Evolutionary conservation across 257 asterid species (phyloP).

Genomic region (Perilla frutescens): DNA sequence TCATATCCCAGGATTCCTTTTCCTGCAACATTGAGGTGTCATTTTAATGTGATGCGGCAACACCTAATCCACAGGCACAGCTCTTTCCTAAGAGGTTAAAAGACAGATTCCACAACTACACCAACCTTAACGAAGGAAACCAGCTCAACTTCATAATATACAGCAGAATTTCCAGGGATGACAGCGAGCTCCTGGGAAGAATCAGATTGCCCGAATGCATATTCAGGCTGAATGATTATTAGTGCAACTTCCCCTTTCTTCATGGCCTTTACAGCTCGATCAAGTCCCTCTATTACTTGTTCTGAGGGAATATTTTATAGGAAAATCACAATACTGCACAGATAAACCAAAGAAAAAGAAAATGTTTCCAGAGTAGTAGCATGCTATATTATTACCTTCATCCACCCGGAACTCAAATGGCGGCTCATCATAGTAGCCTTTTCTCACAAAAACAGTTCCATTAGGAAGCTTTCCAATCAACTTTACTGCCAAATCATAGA

Average conservation of each 20-base stretch:
- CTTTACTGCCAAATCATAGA: constrained; percentile 46
- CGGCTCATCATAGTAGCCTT: constrained; percentile 49
- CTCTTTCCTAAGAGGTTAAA: not conserved
- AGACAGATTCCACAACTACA: not conserved
- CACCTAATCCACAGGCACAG: not conserved
- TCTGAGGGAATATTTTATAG: constrained; percentile 35
- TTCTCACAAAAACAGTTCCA: constrained; percentile 55
- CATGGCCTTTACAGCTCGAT: constrained; percentile 59
- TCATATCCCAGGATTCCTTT: constrained; percentile 74
- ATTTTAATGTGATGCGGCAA: not conserved
- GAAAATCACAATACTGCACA: not conserved
- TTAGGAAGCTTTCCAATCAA: constrained; percentile 55
- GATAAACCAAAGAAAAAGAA: not conserved
- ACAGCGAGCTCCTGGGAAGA: constrained; percentile 55
- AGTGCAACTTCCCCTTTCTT: constrained; percentile 61
- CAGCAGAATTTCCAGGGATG: constrained; percentile 53
- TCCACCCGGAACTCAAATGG: constrained; percentile 55
- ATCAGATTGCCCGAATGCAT: constrained; percentile 59
- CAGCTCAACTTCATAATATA: constrained; percentile 61
- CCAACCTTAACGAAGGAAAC: constrained; percentile 62
- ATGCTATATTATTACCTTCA: constrained; percentile 46
- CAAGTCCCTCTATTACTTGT: constrained; percentile 64
- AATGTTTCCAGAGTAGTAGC: not conserved
- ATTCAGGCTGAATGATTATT: constrained; percentile 53
- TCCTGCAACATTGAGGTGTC: constrained; percentile 45